These are phyloP conservation scores for Monosporozyma solicola DNA, from an alignment of 805 yeast genomes.

Conservation along the genomic window DNA sequence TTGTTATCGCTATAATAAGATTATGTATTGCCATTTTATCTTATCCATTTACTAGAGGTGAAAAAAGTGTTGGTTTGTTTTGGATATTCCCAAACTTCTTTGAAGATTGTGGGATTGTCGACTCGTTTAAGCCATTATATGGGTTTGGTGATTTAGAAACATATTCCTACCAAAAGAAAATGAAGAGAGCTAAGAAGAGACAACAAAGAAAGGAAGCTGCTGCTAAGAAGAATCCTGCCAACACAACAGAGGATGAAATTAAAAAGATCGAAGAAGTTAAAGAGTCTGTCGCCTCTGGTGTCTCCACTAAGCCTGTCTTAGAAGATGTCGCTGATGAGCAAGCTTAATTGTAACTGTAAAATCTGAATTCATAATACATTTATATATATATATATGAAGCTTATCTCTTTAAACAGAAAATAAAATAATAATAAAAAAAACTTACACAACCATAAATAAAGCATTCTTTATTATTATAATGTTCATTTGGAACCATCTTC, in stretches of 20 bases:
- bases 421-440: too few species aligned
- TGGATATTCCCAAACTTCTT: slow-evolving; percentile 96
- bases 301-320: slow-evolving; percentile 1
- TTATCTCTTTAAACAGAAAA: neutral
- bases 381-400: neutral
- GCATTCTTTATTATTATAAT: slow-evolving; percentile 2
- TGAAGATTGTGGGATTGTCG: slow-evolving; percentile 90
- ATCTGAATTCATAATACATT: neutral
- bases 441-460: slow-evolving; percentile 1
- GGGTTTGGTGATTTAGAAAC: slow-evolving; percentile 57
- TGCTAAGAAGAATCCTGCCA: neutral
- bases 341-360: neutral
- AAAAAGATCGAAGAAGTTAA: slow-evolving; percentile 1
- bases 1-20: slow-evolving; percentile 71
- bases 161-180: slow-evolving; percentile 26
- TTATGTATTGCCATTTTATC: slow-evolving; percentile 50
- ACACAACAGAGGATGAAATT: neutral
- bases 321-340: slow-evolving; percentile 2
- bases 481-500: slow-evolving; percentile 49
- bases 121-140: slow-evolving; percentile 83
- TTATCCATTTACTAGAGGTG: slow-evolving; percentile 14
- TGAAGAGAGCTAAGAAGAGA: slow-evolving; percentile 25
- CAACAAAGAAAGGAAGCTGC: slow-evolving; percentile 11
- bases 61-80: slow-evolving; percentile 45
- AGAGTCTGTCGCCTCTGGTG: neutral